Percentiles rank a stretch among this genome's conserved stretches.
These are phyloP conservation scores for Verticillium alfalfae DNA, from an alignment of 2,329 filamentous ascomycete genomes.

Conservation along the genomic window DNA sequence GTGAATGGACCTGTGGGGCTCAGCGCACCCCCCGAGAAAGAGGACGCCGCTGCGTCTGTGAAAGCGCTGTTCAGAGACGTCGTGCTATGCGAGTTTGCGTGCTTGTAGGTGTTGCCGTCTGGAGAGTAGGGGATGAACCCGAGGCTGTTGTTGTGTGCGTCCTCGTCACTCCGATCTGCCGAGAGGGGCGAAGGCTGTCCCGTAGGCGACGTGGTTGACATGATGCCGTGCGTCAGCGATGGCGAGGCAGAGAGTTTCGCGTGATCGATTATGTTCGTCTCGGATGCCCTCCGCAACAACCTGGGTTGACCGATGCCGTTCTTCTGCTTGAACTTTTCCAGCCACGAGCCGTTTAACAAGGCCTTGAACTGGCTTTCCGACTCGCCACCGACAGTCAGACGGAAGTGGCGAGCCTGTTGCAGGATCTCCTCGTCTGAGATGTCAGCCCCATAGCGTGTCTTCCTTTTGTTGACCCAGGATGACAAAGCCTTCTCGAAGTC, in stretches of 20 bases:
- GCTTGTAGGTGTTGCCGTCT: conserved; percentile 46
- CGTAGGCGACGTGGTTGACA: conserved; percentile 63
- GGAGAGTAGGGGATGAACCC: conserved; percentile 54
- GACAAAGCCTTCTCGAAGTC: conserved; percentile 89
- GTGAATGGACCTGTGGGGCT: conserved; percentile 66
- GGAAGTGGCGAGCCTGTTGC: conserved; percentile 79
- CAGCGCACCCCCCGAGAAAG: conserved; percentile 66
- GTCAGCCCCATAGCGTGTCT: conserved; percentile 67
- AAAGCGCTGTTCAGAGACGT: conserved; percentile 64
- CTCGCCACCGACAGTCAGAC: conserved; percentile 60
- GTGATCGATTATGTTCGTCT: conserved; percentile 64
- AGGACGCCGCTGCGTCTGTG: conserved; percentile 56
- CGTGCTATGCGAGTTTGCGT: conserved; percentile 60
- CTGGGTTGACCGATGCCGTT: conserved; percentile 51
- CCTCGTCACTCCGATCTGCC: conserved; percentile 64
- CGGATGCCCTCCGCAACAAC: conserved; percentile 52
- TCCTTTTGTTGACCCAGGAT: conserved; percentile 74
- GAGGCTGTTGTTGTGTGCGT: conserved; percentile 51
- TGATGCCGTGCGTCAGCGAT: conserved; percentile 50
- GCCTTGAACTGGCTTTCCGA: conserved; percentile 67
- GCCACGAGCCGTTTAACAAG: conserved; percentile 71
- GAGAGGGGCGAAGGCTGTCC: conserved; percentile 62
- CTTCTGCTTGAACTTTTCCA: conserved; percentile 94
- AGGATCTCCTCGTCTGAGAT: conserved; percentile 77
- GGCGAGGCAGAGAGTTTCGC: conserved; percentile 52